Evolutionary conservation across 495 filamentous ascomycete genomes (phyloP).

Genomic region (Aspergillus sclerotioniger): DNA sequence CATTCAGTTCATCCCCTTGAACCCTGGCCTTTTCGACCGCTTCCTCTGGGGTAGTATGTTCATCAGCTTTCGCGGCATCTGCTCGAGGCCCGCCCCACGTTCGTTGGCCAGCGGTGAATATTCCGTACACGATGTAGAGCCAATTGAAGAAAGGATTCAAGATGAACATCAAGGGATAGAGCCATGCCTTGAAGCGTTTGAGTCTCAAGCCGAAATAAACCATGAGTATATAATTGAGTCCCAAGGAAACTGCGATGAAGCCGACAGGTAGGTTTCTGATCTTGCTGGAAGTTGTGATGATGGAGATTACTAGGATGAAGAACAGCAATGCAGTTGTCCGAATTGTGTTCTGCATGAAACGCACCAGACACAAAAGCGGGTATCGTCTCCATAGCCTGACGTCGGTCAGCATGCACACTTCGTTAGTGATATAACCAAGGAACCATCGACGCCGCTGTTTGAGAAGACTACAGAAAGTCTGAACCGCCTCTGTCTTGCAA

Average conservation of each 20-base stretch:
- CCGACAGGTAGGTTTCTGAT: constrained; percentile 80
- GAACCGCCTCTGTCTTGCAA: constrained; percentile 97
- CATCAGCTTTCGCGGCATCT: constrained; percentile 83
- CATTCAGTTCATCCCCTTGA: constrained; percentile 85
- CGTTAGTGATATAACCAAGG: constrained; percentile 96
- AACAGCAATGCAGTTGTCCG: constrained; percentile 93
- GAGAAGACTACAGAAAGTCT: constrained; percentile 79
- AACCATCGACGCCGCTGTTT: constrained; percentile 98
- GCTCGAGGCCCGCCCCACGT: constrained; percentile 97
- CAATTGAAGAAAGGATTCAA: constrained; percentile 98
- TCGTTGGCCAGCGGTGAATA: constrained; percentile 89
- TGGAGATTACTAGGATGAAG: constrained; percentile 88
- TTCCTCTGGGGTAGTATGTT: constrained; percentile 74
- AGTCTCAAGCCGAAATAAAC: constrained; percentile 89
- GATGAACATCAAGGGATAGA: constrained; percentile 95
- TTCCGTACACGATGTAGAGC: constrained; percentile 89
- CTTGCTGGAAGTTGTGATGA: constrained; percentile 80
- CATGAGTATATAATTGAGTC: constrained; percentile 95
- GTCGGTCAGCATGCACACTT: constrained; percentile 98
- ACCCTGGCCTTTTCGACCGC: constrained; percentile 77
- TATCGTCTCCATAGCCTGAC: constrained; percentile 88
- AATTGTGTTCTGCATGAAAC: constrained; percentile 96
- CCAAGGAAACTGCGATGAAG: constrained; percentile 93
- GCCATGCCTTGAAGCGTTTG: constrained; percentile 85
- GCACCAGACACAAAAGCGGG: constrained; percentile 81